Evolutionary conservation across 1,139 yeast species (phyloP).

Genomic region (Groenewaldozyma auringiensis): DNA sequence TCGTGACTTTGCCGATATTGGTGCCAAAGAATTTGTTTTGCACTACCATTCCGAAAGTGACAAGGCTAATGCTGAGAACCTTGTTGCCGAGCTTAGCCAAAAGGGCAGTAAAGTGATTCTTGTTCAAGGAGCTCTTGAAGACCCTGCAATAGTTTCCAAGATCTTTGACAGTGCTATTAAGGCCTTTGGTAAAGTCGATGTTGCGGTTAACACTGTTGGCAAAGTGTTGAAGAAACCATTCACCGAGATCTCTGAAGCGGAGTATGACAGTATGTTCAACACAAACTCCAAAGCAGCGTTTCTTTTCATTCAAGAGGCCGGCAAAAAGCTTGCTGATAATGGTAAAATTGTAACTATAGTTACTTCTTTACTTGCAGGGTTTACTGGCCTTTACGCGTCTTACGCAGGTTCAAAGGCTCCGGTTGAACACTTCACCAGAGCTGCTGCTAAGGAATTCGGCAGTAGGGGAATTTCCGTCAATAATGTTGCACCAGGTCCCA

Average conservation of each 20-base stretch:
- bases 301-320: slow-evolving; percentile 53
- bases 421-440: slow-evolving; percentile 19
- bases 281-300: slow-evolving; percentile 55
- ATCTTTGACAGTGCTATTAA: slow-evolving; percentile 42
- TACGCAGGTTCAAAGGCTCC: slow-evolving; percentile 20
- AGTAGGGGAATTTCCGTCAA: slow-evolving; percentile 18
- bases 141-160: slow-evolving; percentile 37
- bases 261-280: slow-evolving; percentile 47
- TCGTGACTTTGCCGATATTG: slow-evolving; percentile 46
- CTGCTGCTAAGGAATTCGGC: slow-evolving; percentile 19
- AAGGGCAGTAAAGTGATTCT: slow-evolving; percentile 39
- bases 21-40: slow-evolving; percentile 45
- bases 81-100: slow-evolving; percentile 36
- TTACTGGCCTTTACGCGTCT: slow-evolving; percentile 47
- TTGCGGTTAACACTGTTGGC: slow-evolving; percentile 62
- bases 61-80: slow-evolving; percentile 32
- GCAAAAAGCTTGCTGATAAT: slow-evolving; percentile 40
- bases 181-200: slow-evolving; percentile 44
- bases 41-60: slow-evolving; percentile 47
- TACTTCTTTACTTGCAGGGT: slow-evolving; percentile 60
- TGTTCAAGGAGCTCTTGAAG: slow-evolving; percentile 41
- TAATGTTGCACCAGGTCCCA: slow-evolving; percentile 19
- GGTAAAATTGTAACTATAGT: slow-evolving; percentile 53
- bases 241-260: slow-evolving; percentile 42
- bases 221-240: slow-evolving; percentile 57